Percentiles rank a stretch among this genome's conserved stretches.
Conservation (phyloP, 208 protist species). For the Vickermania ingenoplastis region DNA sequence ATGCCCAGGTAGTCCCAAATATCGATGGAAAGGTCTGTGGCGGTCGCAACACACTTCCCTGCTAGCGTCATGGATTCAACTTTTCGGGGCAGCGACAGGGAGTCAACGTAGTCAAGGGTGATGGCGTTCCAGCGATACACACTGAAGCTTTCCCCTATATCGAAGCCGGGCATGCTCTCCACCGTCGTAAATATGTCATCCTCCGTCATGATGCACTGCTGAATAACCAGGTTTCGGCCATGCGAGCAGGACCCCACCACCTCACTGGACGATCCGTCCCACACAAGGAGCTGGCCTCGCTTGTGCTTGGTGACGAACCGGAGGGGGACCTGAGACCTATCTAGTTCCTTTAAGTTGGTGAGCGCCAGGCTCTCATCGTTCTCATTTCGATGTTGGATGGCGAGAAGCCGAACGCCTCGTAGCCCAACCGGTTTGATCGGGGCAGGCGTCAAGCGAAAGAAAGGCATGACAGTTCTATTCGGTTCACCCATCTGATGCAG, state of each 20-base stretch:
- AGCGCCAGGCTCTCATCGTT: background rate
- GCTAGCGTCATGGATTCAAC: background rate
- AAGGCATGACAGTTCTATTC: background rate
- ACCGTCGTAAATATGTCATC: conserved; percentile 48
- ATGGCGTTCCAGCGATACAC: conserved; percentile 57
- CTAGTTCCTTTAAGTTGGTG: background rate
- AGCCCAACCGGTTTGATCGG: background rate
- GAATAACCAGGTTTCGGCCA: conserved; percentile 29
- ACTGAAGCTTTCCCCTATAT: conserved; percentile 37
- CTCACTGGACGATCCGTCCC: conserved; percentile 31
- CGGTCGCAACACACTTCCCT: conserved; percentile 1
- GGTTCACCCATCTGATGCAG: background rate
- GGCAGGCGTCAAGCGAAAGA: conserved; percentile 24
- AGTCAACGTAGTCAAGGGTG: conserved; percentile 26
- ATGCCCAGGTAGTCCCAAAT: background rate
- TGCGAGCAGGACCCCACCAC: conserved; percentile 37
- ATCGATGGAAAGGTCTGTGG: background rate
- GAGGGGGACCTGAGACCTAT: conserved; percentile 7
- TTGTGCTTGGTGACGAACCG: conserved; percentile 46
- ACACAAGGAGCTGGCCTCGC: conserved; percentile 57
- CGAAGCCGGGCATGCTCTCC: conserved; percentile 21
- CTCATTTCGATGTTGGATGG: conserved; percentile 1
- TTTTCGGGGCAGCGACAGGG: conserved; percentile 11
- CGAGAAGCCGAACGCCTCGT: background rate
- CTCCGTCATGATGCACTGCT: conserved; percentile 34